Conservation (phyloP, 176 grass and related monocot genomes). For the Ananas comosus region DNA sequence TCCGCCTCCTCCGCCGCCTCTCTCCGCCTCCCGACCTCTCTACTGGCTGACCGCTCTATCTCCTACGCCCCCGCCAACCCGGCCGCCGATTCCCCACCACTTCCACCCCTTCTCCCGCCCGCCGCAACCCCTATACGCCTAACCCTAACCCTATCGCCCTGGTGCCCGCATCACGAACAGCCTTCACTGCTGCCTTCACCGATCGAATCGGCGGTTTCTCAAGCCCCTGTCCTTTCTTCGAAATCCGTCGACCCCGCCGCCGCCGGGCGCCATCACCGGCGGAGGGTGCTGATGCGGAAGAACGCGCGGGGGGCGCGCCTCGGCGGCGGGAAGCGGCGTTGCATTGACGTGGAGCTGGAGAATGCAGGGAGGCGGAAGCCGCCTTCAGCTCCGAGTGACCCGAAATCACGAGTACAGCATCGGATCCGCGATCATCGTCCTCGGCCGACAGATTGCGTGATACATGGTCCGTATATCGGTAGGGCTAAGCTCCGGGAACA, state of each 20-base stretch:
- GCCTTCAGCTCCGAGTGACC: constrained; percentile 82
- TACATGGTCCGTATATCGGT: constrained; percentile 79
- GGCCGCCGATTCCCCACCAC: constrained; percentile 46
- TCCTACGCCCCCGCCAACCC: constrained; percentile 49
- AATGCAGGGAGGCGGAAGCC: constrained; percentile 51
- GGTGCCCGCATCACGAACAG: constrained; percentile 73
- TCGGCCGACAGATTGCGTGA: constrained; percentile 81
- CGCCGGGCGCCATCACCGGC: constrained; percentile 23
- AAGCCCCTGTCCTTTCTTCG: too few species aligned
- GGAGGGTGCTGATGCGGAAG: constrained; percentile 78
- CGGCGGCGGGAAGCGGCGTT: constrained; percentile 39
- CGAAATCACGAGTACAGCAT: constrained; percentile 93
- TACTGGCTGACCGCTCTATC: too few species aligned
- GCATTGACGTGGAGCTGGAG: constrained; percentile 72
- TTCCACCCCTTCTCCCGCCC: constrained; percentile 33
- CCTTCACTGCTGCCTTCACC: constrained; percentile 3
- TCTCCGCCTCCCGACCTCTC: too few species aligned
- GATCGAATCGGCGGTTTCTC: too few species aligned
- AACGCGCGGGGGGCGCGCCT: constrained; percentile 62
- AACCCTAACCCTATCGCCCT: constrained; percentile 25
- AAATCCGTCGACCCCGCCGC: too few species aligned
- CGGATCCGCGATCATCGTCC: constrained; percentile 75
- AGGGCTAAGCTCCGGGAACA: constrained; percentile 83
- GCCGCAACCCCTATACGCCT: constrained; percentile 14
- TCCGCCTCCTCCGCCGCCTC: constrained; percentile 17